Evolutionary conservation across 352 stramenopile species (phyloP).

Genomic region (Pseudoperonospora humuli): DNA sequence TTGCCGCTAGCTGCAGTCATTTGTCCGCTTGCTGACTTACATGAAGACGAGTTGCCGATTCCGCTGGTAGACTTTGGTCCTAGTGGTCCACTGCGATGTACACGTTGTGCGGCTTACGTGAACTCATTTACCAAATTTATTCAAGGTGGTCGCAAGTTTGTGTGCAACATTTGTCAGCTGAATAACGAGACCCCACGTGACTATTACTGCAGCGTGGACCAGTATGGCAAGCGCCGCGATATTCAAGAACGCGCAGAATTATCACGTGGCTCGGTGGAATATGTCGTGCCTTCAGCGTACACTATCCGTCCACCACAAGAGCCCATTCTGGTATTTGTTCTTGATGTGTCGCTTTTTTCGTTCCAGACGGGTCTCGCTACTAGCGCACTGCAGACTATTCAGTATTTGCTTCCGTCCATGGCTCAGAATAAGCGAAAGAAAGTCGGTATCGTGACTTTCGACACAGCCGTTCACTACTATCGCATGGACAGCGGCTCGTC

Average conservation of each 20-base stretch:
- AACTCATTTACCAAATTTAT: constrained; percentile 87
- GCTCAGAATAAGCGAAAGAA: constrained; percentile 81
- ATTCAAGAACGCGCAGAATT: constrained; percentile 76
- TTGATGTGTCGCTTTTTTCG: constrained; percentile 82
- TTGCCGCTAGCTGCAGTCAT: constrained; percentile 78
- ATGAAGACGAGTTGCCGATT: constrained; percentile 77
- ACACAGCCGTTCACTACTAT: constrained; percentile 80
- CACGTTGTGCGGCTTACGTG: constrained; percentile 78
- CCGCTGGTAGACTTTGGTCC: constrained; percentile 82
- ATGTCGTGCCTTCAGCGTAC: constrained; percentile 77
- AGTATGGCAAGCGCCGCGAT: constrained; percentile 75
- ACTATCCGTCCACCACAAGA: constrained; percentile 74
- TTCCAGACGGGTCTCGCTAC: constrained; percentile 65
- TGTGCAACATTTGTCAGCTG: constrained; percentile 86
- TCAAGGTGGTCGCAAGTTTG: constrained; percentile 75
- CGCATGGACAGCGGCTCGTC: constrained; percentile 54
- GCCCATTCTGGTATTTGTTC: constrained; percentile 82
- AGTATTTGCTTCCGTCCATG: constrained; percentile 67
- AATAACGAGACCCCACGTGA: constrained; percentile 78
- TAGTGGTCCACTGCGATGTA: constrained; percentile 74
- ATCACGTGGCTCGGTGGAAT: constrained; percentile 78
- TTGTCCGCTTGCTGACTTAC: constrained; percentile 71
- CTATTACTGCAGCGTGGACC: constrained; percentile 85
- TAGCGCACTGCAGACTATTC: constrained; percentile 63
- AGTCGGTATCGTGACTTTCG: constrained; percentile 85